Base-by-base conservation (phyloP, 164 flowering plant genomes). In the Nelumbo lutea region DNA sequence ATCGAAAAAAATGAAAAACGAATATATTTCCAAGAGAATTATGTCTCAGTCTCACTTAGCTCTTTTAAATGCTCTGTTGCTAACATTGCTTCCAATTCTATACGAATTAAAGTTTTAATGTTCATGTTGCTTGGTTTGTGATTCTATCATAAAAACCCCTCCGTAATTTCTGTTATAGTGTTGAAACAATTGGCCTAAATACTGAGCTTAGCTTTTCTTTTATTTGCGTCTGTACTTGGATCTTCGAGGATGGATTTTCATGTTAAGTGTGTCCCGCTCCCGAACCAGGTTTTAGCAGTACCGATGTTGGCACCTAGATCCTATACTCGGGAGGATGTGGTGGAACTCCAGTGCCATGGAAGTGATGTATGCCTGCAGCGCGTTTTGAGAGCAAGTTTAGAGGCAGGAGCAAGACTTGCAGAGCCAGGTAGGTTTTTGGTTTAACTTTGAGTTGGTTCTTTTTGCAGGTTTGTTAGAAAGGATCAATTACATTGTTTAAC, bases 321-420 rank as follows among this genome's bases (percentile, higher is more conserved):
- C 3, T 96, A 92, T 71, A 96, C 99, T 9, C 84, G 96, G n/a
- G 99, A 96, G 76, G 98, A 96, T 80, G 95, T 96, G 69, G 90
- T 96, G 65, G 99, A 96, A 80, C 90, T 96, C 70, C 98, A 96
- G 76, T 96, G 99, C 68, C 99, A 96, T 78, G 99, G 99, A 8
- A 92, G 85, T 66, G 93, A 92, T 66, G 87, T 92, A 10, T 96
- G 98, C 71, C 73, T 96, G 42, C 86, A 72, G 15, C 91, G 97
- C 7, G 95, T 92, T 9, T 68, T 96, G 71, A 84, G 89, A 75
- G 87, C 91, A 73, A 90, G 98, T 75, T 69, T 96, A 38, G 93
- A 87, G 66, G 94, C 95, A 58, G 99, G 99, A 56, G 99, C 98
- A 5, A 85, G 86, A 78, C 93, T 92, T 76, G 99, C 98, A 5